Percentiles rank a stretch among this genome's conserved stretches.
Conservation (phyloP, 2,329 filamentous ascomycete genomes). For the Ceratocystiopsis minuta region DNA sequence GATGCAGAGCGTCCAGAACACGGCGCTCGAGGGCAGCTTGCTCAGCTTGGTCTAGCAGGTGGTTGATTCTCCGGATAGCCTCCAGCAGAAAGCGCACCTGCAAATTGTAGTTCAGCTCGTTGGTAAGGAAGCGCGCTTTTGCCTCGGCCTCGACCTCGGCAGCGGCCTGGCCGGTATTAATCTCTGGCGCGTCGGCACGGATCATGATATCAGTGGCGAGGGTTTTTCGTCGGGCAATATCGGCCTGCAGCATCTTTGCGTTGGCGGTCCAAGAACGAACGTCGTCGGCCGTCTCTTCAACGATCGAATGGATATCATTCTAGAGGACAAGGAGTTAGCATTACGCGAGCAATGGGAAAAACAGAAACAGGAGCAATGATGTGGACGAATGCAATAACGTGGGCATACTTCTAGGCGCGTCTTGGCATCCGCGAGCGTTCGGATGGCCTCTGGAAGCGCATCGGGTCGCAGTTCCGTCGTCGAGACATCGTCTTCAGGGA, state of each 20-base stretch:
- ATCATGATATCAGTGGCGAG: constrained; percentile 68
- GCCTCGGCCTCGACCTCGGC: constrained; percentile 36
- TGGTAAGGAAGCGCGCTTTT: constrained; percentile 36
- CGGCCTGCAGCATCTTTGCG: constrained; percentile 66
- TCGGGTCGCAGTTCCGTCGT: no score
- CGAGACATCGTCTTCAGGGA: no score
- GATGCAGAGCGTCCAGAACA: constrained; percentile 36
- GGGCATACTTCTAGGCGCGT: no score
- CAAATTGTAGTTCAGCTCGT: constrained; percentile 39
- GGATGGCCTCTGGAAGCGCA: no score
- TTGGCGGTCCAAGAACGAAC: constrained; percentile 75
- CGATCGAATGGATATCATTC: constrained; percentile 53
- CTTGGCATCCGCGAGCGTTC: no score
- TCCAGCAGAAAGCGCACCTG: constrained; percentile 34
- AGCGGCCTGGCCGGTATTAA: constrained; percentile 18
- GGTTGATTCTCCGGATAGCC: constrained; percentile 37
- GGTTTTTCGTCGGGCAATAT: constrained; percentile 63
- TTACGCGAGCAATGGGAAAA: no score
- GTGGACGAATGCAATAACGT: no score
- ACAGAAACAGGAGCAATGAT: no score
- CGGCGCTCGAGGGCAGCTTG: constrained; percentile 32
- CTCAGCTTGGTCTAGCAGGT: constrained; percentile 45
- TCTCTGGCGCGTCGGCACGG: constrained; percentile 49
- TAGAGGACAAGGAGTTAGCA: no score
- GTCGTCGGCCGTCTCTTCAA: constrained; percentile 58